These are phyloP conservation scores for Turritis glabra DNA, from an alignment of 345 rosid species.

Conservation along the genomic window DNA sequence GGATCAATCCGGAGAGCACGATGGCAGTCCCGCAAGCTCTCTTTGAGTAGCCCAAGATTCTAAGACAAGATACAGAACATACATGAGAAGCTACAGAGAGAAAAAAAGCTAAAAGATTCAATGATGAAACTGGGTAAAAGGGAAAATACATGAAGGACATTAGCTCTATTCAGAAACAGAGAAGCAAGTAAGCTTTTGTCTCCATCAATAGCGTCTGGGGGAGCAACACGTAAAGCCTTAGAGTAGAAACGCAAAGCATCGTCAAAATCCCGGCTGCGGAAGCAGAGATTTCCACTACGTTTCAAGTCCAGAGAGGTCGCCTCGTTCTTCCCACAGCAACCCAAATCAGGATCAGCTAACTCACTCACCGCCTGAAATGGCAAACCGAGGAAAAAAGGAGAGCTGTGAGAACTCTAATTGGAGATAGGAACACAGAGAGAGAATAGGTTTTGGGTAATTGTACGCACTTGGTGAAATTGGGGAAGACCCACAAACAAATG, in stretches of 20 bases:
- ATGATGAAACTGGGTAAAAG: neutral
- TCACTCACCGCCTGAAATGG: conserved; percentile 48
- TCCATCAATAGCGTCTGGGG: conserved; percentile 49
- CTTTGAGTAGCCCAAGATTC: conserved; percentile 54
- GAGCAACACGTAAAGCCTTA: conserved; percentile 82
- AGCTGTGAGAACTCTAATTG: neutral
- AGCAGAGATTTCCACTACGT: conserved; percentile 61
- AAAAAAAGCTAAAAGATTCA: neutral
- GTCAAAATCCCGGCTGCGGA: conserved; percentile 42
- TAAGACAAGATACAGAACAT: conserved; percentile 12
- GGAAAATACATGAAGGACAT: conserved; percentile 49
- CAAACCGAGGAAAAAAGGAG: neutral
- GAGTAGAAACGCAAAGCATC: conserved; percentile 63
- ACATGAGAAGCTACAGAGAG: neutral
- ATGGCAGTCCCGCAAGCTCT: conserved; percentile 71
- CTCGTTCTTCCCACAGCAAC: conserved; percentile 61
- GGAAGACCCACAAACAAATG: conserved; percentile 49
- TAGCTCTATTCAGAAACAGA: conserved; percentile 72
- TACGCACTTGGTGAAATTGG: conserved; percentile 56
- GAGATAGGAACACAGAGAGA: neutral
- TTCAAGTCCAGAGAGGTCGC: conserved; percentile 61
- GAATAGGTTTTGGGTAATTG: neutral
- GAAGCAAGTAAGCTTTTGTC: conserved; percentile 71
- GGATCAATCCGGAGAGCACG: conserved; percentile 74
- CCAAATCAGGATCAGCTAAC: conserved; percentile 49